Base-by-base conservation (phyloP, 2,329 filamentous ascomycete genomes). In the Trichoderma sp. region DNA sequence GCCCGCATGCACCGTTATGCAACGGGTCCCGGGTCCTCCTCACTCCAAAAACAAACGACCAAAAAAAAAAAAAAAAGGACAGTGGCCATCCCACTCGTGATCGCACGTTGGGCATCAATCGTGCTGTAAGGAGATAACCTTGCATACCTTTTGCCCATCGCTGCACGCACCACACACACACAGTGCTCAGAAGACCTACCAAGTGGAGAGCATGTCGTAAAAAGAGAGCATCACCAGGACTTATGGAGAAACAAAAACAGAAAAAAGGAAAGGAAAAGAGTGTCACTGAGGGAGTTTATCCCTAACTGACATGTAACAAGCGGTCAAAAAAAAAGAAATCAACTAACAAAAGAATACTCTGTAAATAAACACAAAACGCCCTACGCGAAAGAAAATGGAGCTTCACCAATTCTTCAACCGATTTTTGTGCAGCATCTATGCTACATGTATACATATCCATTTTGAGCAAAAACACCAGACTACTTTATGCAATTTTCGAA, bases 41-140 rank as follows among this genome's bases (percentile, higher is more conserved):
- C 20, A 17, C 32, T 36, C 32, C 13, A 30, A n/a, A 58, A 58
- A 67, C 15, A 50, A 68, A 11, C 11, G 30, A n/a, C 12, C 58
- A 34, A 47, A 57, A 50, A 47, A n/a, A 26, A 26, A 17, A 28
- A n/a, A 34, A n/a, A 66, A 28, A 9, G 23, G 6, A 17, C 39
- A 58, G 28, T 58, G 36, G 28, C 36, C 53, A 47, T 39, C 20
- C 32, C 34, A 47, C 65, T 32, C 66, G 66, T 69, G 66, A 69
- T 69, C 57, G 57, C 57, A n/a, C n/a, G 66, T 69, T 69, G 66
- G 66, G 66, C 57, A 69, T 50, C 66, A 69, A 69, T 62, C 28
- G 66, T 20, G 34, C 28, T 53, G 15, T 13, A 30, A 26, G 26
- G 26, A 53, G n/a, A 61, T 50, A 68, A 30, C 55, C 64, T 67